Evolutionary conservation across 352 stramenopile species (phyloP), one percentile per base, ranked within the genome.

Genomic region (Phytophthora macrochlamydospora): DNA sequence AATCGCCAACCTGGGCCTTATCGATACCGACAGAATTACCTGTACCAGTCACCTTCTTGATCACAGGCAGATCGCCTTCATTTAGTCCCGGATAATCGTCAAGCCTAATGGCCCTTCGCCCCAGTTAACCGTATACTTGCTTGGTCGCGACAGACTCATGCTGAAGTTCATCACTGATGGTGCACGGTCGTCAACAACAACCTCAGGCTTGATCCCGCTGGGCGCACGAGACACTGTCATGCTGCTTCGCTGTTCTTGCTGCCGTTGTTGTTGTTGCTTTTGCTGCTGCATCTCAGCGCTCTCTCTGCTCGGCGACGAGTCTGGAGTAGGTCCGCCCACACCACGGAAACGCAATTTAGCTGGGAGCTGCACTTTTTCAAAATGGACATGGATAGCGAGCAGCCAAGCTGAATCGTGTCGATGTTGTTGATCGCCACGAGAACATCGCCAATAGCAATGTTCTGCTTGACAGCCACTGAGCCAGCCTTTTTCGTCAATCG

Each of bases 401-500:
- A 95, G 31, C 87, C 87, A 32, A 95, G 74, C 67, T 93, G 86
- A 59, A 95, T 93, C 14, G 87, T 95, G 57, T 95, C 87, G 30
- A 95, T 95, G 67, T 95, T 95, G 77, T 95, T 95, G 65, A 95
- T 95, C 33, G 87, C 84, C 46, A 93, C 87, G 11, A 95, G 71
- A 18, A 95, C 80, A 45, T 95, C 87, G 28, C 87, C 87, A 49
- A 95, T 95, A 18, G 81, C 83, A 52, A 95, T 95, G 61, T 95
- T 95, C 62, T 95, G 85, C 66, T 95, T 95, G 13, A 95, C 81
- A 30, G 87, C 87, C 46, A 95, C 87, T 8, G 87, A 95, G 18
- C 87, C 87, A 4, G 81, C 75, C 65, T 95, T 95, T 65, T 93
- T 94, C 9, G 87, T 95, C 38, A 95, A 70, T 7, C 87, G 87